Evolutionary conservation across 768 basidiomycete genomes (phyloP), one percentile per base, ranked within the genome.

Genomic region (Roridomyces roridus): DNA sequence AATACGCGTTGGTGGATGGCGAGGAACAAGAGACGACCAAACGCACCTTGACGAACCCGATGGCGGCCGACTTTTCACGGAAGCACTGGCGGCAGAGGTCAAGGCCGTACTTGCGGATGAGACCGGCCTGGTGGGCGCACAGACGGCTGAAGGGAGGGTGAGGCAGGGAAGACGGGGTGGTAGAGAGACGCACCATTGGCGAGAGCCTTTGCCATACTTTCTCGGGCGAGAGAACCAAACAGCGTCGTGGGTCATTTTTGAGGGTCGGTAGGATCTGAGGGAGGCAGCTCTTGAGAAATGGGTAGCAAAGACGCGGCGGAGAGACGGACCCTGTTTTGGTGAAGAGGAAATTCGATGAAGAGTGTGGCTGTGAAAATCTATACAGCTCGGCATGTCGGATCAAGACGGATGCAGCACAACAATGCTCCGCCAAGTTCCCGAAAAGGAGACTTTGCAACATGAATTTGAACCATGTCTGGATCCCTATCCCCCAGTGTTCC

Each of bases 1-100:
- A 18, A 15, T 18, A 20, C 23, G 40, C 6, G 5, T 52, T 11
- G 49, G 51, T 36, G 24, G 18, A 6, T 20, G 18, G 28, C 9
- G 15, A 34, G 10, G 5, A 45, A 37, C 6, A 26, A 42, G 8
- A 14, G 23, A 20, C 18, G 14, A 4, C 10, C 9, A 6, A 51
- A 63, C 81, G 64, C 64, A 96, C 95, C 92, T 97, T 97, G 72
- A 84, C 80, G 83, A 97, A 97, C 58, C 95, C 95, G 68, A 97
- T 97, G 58, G 91, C 89, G 66, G 88, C 84, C 48, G 93, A 84
- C 80, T 94, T 95, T 82, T 97, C 95, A 67, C 95, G 91, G 91
- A 96, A 97, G 80, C 95, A 97, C 77, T 97, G 95, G 77, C 95
- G 92, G 80, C 95, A 97, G 67, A 97, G 89, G 80, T 96, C 94